Conservation (phyloP, 2,329 filamentous ascomycete genomes). For the Trichophyton verrucosum region DNA sequence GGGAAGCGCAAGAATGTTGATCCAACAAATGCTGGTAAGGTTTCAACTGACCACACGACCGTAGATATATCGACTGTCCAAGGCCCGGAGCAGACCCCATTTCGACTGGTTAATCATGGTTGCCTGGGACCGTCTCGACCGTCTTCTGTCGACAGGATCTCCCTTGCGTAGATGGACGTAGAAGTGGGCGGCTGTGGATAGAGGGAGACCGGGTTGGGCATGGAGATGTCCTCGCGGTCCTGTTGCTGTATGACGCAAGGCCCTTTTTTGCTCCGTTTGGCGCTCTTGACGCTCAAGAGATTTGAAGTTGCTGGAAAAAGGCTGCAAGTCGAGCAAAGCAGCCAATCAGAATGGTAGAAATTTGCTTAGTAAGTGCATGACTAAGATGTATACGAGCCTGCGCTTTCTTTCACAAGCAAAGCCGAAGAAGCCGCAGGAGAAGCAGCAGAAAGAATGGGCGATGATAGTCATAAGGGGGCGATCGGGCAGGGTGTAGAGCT, state of each 20-base stretch:
- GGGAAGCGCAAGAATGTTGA: not conserved
- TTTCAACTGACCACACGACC: slow-evolving; percentile 30
- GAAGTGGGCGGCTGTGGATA: not conserved
- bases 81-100: slow-evolving; percentile 31
- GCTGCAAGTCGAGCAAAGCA: not conserved
- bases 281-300: not conserved
- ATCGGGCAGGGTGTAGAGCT: not conserved
- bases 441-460: not conserved
- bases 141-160: not conserved
- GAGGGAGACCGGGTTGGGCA: not conserved
- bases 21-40: not conserved
- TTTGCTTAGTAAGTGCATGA: not conserved
- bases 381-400: not conserved
- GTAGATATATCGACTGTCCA: slow-evolving; percentile 38
- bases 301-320: not conserved
- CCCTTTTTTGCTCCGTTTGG: not conserved
- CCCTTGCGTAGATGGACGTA: not conserved
- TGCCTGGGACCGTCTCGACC: slow-evolving; percentile 9
- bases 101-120: slow-evolving; percentile 31
- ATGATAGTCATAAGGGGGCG: not conserved
- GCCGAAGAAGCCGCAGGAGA: not conserved
- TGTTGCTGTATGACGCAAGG: slow-evolving; percentile 1
- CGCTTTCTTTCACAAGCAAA: not conserved
- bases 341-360: not conserved
- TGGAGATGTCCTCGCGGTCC: not conserved